Conservation (phyloP, 306 rosid species). For the Aeschynomene evenia region DNA sequence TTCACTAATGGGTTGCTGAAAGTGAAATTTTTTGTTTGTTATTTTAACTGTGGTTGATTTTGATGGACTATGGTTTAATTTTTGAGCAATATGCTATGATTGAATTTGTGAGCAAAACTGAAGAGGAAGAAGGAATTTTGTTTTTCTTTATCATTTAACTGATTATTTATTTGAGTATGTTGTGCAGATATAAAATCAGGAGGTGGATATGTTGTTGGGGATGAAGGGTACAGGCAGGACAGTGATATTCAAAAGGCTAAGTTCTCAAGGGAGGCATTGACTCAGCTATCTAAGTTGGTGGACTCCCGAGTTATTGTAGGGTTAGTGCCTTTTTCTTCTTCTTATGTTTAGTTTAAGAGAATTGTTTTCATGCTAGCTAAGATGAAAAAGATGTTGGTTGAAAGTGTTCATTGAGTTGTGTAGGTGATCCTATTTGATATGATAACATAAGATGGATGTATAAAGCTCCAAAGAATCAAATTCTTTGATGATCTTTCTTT, state of each 20-base stretch:
- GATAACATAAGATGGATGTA: neutral
- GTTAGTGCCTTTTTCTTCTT: constrained; percentile 32
- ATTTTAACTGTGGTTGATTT: neutral
- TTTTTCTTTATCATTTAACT: neutral
- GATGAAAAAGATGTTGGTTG: neutral
- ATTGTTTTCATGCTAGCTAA: constrained; percentile 7
- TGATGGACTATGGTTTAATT: constrained; percentile 9
- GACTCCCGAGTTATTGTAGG: constrained; percentile 57
- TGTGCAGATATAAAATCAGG: constrained; percentile 61
- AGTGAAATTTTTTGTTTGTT: neutral
- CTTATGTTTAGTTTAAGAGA: neutral
- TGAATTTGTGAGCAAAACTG: too few species aligned
- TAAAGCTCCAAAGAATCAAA: neutral
- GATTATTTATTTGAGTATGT: constrained; percentile 21
- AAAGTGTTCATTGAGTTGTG: neutral
- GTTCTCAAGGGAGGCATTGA: constrained; percentile 63
- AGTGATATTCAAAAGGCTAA: constrained; percentile 50
- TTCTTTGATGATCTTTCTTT: neutral
- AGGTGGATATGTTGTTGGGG: constrained; percentile 43
- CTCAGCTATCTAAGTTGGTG: constrained; percentile 58
- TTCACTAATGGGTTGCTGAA: neutral
- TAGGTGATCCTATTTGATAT: neutral
- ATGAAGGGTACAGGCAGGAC: constrained; percentile 55
- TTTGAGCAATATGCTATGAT: constrained; percentile 5
- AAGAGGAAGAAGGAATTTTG: neutral